phyloP scores from a whole-genome alignment of 163 green algal species.

The Chlorella variabilis region DNA sequence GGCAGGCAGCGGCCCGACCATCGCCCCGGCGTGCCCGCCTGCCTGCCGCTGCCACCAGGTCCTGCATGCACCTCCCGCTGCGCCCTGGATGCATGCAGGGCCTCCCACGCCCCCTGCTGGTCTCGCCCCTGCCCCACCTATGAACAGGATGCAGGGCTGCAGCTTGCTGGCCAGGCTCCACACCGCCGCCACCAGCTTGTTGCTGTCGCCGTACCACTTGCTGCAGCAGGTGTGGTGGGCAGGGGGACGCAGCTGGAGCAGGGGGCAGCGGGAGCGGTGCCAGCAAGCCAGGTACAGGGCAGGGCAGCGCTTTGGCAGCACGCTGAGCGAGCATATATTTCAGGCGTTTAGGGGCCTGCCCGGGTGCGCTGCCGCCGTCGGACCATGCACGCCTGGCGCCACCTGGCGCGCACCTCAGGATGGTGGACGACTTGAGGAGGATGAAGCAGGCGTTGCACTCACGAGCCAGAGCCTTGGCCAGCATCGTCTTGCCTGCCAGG shows the following conservation, averaged over 20 bases:
- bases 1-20: neutral
- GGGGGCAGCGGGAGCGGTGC: too few species aligned
- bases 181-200: constrained; percentile 80
- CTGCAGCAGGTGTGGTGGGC: neutral
- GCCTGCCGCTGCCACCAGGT: too few species aligned
- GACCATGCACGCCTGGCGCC: too few species aligned
- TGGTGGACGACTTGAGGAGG: constrained; percentile 75
- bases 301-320: too few species aligned
- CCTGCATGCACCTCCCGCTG: too few species aligned
- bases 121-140: constrained; percentile 56
- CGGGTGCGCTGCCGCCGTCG: too few species aligned
- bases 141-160: constrained; percentile 85
- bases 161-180: constrained; percentile 83
- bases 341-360: too few species aligned
- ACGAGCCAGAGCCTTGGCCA: constrained; percentile 71
- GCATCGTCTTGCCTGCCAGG: constrained; percentile 55
- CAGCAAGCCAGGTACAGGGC: too few species aligned
- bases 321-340: too few species aligned
- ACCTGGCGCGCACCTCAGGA: constrained; percentile 57
- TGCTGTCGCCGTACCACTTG: constrained; percentile 91
- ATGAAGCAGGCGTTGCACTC: constrained; percentile 86
- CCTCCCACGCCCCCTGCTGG: neutral
- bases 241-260: neutral
- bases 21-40: neutral
- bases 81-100: too few species aligned